Percentiles rank a stretch among this genome's conserved stretches.
Conservation (phyloP, 176 grass and related monocot species). For the Ananas comosus region DNA sequence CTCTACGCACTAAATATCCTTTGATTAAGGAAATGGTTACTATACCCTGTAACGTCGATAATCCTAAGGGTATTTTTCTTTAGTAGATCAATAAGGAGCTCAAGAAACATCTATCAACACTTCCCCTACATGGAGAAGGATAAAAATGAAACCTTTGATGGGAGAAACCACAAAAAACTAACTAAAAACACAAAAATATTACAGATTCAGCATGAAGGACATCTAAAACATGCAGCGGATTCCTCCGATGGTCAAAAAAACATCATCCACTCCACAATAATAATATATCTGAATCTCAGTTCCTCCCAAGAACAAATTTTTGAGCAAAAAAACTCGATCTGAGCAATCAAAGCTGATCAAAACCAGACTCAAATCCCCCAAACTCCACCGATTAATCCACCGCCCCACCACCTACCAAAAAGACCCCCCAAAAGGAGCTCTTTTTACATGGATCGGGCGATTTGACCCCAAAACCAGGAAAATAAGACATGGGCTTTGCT, state of each 20-base stretch:
- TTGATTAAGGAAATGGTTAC: neutral
- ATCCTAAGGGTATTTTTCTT: neutral
- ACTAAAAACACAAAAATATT: neutral
- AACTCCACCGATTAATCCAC: neutral
- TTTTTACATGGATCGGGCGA: neutral
- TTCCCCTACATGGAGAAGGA: neutral
- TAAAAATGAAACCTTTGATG: neutral
- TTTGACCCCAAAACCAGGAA: neutral
- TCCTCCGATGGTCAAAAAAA: neutral
- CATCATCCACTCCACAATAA: neutral
- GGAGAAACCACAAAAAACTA: neutral
- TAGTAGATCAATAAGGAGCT: neutral
- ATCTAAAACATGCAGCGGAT: neutral
- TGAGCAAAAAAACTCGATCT: neutral
- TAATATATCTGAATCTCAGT: neutral
- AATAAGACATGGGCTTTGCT: neutral
- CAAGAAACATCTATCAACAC: neutral
- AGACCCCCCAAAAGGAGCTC: neutral
- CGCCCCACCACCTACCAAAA: neutral
- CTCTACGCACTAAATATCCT: neutral
- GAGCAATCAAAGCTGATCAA: neutral
- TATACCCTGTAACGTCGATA: neutral
- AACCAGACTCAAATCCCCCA: neutral
- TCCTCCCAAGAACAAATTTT: neutral
- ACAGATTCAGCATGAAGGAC: neutral